Evolutionary conservation across 2,329 filamentous ascomycete genomes (phyloP).

Genomic region (Ilyonectria destructans): DNA sequence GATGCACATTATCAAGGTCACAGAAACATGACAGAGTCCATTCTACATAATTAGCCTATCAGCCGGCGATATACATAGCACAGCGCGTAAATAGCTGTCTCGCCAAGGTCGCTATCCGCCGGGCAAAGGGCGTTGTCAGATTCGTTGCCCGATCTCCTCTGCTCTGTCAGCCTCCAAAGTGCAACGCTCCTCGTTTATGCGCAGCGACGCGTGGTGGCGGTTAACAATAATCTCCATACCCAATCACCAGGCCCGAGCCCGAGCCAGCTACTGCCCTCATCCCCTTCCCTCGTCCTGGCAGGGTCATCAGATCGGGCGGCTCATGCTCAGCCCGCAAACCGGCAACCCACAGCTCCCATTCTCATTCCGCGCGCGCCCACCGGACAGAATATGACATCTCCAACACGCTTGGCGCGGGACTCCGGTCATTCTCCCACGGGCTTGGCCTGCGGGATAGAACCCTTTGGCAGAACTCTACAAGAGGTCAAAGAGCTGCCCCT

Average conservation of each 20-base stretch:
- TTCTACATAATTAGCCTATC: slow-evolving; percentile 17
- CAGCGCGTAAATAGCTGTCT: slow-evolving; percentile 3
- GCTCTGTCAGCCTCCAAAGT: slow-evolving; percentile 18
- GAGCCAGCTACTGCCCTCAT: slow-evolving; percentile 18
- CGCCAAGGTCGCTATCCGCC: slow-evolving; percentile 10
- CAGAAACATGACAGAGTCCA: slow-evolving; percentile 20
- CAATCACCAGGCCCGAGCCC: slow-evolving; percentile 22
- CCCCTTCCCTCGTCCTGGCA: slow-evolving; percentile 8
- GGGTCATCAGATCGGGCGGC: slow-evolving; percentile 21
- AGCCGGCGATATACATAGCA: slow-evolving; percentile 16
- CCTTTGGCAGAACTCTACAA: not conserved
- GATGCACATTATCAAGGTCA: slow-evolving; percentile 5
- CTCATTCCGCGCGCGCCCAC: slow-evolving; percentile 3
- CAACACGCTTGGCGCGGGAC: slow-evolving; percentile 19
- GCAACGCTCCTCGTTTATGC: slow-evolving; percentile 17
- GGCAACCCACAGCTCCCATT: not conserved
- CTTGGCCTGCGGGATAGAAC: slow-evolving; percentile 9
- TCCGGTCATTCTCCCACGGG: slow-evolving; percentile 3
- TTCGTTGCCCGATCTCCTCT: not conserved
- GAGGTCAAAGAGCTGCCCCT: slow-evolving; percentile 23
- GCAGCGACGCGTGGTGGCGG: slow-evolving; percentile 21
- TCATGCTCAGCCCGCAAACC: slow-evolving; percentile 12
- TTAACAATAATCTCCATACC: slow-evolving; percentile 7
- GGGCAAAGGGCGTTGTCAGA: slow-evolving; percentile 15
- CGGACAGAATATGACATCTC: not conserved